Conservation (phyloP, 441 rosid genomes). For the Biscutella laevigata region DNA sequence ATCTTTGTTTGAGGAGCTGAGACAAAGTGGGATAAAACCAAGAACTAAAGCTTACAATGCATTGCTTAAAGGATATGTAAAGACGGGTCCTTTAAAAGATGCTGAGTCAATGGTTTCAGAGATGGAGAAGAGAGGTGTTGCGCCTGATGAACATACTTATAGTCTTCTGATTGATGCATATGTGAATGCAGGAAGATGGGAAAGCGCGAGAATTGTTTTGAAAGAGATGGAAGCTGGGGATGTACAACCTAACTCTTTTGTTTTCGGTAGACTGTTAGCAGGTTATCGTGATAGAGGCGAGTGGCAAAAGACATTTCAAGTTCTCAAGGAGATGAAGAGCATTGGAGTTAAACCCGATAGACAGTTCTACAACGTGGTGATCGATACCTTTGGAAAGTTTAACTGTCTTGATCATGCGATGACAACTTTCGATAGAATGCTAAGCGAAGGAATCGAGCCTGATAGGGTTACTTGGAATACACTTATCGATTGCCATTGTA, state of each 20-base stretch:
- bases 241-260: conserved; percentile 68
- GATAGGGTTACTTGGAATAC: conserved; percentile 94
- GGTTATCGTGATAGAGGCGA: conserved; percentile 82
- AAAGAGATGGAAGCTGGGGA: conserved; percentile 84
- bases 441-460: conserved; percentile 70
- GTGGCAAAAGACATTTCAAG: conserved; percentile 93
- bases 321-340: conserved; percentile 79
- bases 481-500: conserved; percentile 81
- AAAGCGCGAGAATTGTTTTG: conserved; percentile 82
- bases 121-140: conserved; percentile 85
- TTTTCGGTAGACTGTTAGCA: conserved; percentile 74
- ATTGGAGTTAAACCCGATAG: conserved; percentile 76
- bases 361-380: conserved; percentile 87
- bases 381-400: conserved; percentile 88
- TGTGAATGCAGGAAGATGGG: conserved; percentile 88
- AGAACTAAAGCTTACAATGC: conserved; percentile 84
- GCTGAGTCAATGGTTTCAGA: conserved; percentile 74
- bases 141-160: conserved; percentile 76
- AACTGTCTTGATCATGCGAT: conserved; percentile 89
- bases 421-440: conserved; percentile 73
- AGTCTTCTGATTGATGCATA: conserved; percentile 88
- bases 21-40: conserved; percentile 60
- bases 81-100: conserved; percentile 60
- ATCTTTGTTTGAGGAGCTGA: conserved; percentile 89
- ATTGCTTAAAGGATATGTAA: conserved; percentile 75